phyloP scores from a whole-genome alignment of 1,139 yeast genomes.

The Scheffersomyces cryptocercus region DNA sequence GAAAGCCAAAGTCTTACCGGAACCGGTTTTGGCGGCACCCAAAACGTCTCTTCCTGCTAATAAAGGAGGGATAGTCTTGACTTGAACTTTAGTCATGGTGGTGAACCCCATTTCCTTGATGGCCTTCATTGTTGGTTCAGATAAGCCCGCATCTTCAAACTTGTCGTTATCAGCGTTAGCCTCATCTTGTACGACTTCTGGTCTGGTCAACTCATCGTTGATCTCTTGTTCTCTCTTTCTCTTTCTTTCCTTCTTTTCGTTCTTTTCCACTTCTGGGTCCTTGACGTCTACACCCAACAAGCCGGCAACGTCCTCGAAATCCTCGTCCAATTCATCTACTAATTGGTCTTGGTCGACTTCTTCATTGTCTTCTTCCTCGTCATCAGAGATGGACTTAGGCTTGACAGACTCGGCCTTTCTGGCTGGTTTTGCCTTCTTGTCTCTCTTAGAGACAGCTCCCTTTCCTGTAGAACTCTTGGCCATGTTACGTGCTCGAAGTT shows the following conservation, averaged over 20 bases:
- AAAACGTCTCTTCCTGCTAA: constrained; percentile 93
- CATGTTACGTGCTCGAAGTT: too few species aligned
- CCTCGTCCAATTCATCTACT: constrained; percentile 51
- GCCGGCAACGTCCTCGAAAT: constrained; percentile 57
- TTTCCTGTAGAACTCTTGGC: too few species aligned
- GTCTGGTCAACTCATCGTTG: constrained; percentile 25
- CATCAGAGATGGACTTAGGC: constrained; percentile 4
- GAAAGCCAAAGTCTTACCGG: constrained; percentile 96
- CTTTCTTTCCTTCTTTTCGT: constrained; percentile 18
- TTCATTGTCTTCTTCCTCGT: constrained; percentile 2
- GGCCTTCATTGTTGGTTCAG: constrained; percentile 79
- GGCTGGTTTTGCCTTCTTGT: constrained; percentile 3
- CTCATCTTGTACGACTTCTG: constrained; percentile 27
- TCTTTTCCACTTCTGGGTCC: constrained; percentile 38
- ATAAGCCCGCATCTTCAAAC: constrained; percentile 60
- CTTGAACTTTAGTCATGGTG: constrained; percentile 90
- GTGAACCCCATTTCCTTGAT: constrained; percentile 84
- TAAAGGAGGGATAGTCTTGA: constrained; percentile 91
- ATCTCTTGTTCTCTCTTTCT: constrained; percentile 18
- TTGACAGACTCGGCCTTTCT: neutral
- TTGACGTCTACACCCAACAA: constrained; percentile 47
- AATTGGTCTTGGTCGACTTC: constrained; percentile 39
- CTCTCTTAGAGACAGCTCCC: constrained; percentile 2
- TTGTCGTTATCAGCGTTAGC: constrained; percentile 37
- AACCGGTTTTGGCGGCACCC: constrained; percentile 98